Evolutionary conservation across 2,329 filamentous ascomycete species (phyloP).

Genomic region (Colletotrichum orbiculare): DNA sequence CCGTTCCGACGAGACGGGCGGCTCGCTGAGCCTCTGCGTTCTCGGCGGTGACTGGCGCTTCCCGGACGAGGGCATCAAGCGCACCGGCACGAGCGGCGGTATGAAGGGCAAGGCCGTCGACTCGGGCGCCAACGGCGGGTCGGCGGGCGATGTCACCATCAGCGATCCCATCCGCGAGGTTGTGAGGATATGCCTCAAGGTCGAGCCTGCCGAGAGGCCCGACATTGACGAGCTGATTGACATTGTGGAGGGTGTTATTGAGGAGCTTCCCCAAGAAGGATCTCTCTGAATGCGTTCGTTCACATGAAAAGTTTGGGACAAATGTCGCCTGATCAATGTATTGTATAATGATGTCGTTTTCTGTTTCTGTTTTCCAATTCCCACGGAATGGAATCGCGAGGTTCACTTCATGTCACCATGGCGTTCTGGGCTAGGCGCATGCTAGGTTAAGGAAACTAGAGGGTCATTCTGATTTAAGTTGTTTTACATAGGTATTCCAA

Average conservation of each 20-base stretch:
- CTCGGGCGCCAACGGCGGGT: slow-evolving; percentile 41
- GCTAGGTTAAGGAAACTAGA: slow-evolving; percentile 22
- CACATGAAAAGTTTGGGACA: neutral
- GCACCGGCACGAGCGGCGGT: slow-evolving; percentile 52
- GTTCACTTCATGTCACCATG: slow-evolving; percentile 14
- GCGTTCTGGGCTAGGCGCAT: slow-evolving; percentile 32
- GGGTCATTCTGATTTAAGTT: slow-evolving; percentile 19
- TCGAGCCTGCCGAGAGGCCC: slow-evolving; percentile 89
- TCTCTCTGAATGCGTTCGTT: slow-evolving; percentile 7
- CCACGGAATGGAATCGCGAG: slow-evolving; percentile 22
- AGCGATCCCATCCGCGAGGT: slow-evolving; percentile 88
- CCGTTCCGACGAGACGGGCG: slow-evolving; percentile 94
- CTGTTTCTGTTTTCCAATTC: slow-evolving; percentile 16
- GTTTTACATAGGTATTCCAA: slow-evolving; percentile 29
- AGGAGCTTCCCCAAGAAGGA: slow-evolving; percentile 71
- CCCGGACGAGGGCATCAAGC: slow-evolving; percentile 79
- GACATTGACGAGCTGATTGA: slow-evolving; percentile 86
- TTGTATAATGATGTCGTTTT: slow-evolving; percentile 26
- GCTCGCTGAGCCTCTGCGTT: slow-evolving; percentile 91
- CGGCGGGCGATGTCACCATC: slow-evolving; percentile 65
- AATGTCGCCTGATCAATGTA: neutral
- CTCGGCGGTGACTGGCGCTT: slow-evolving; percentile 96
- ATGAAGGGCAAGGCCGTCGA: slow-evolving; percentile 42
- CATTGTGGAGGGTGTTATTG: slow-evolving; percentile 80
- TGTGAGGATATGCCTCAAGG: slow-evolving; percentile 84